These are phyloP conservation scores for Zygosaccharomyces pseudobailii DNA, from an alignment of 1,139 yeast genomes.

Conservation along the genomic window DNA sequence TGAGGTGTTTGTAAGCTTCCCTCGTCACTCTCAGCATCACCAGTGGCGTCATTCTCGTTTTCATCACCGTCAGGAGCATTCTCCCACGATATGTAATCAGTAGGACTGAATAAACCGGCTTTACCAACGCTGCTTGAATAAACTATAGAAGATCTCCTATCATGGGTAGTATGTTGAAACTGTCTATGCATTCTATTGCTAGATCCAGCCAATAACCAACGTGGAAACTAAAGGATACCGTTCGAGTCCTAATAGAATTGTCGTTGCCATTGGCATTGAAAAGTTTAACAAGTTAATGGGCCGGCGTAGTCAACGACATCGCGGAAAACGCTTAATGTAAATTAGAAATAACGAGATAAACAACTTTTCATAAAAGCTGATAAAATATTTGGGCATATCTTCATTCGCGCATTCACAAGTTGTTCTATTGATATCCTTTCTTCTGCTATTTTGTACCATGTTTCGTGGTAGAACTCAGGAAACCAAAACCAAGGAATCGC, in stretches of 20 bases:
- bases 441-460: background rate
- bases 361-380: background rate
- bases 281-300: background rate
- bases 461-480: slow-evolving; percentile 1
- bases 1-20: slow-evolving; percentile 4
- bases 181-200: slow-evolving; percentile 22
- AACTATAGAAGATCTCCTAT: slow-evolving; percentile 31
- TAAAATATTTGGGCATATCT: too few relatives aligned
- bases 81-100: slow-evolving; percentile 26
- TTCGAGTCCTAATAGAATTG: background rate
- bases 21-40: slow-evolving; percentile 8
- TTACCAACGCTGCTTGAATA: slow-evolving; percentile 33
- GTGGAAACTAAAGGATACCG: too few relatives aligned
- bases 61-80: slow-evolving; percentile 14
- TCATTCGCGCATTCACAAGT: too few relatives aligned
- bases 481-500: slow-evolving; percentile 3
- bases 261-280: background rate
- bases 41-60: slow-evolving; percentile 14
- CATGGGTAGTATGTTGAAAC: slow-evolving; percentile 27
- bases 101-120: slow-evolving; percentile 30
- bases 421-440: background rate
- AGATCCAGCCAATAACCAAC: too few relatives aligned
- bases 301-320: background rate
- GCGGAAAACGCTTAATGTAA: background rate
- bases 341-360: background rate